Evolutionary conservation across 1,284 basidiomycete species (phyloP), one percentile per base, ranked within the genome.

Genomic region (Marasmius oreades): DNA sequence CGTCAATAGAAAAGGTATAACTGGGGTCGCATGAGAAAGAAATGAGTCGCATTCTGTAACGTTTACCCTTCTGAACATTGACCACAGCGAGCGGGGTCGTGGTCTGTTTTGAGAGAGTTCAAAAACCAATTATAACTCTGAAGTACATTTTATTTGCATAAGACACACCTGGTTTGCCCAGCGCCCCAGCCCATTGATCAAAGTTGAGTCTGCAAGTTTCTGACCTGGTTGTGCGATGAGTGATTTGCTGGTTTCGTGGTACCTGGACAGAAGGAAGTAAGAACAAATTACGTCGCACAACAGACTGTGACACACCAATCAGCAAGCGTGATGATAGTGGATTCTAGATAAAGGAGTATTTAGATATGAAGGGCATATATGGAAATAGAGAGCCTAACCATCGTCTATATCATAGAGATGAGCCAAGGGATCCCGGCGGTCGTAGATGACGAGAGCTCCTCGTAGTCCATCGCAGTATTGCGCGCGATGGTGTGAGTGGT

Each of bases 21-120:
- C 70, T 69, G 2, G 76, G 69, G 55, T 75, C 73, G 64, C 78
- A 80, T 12, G 70, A 65, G 39, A 74, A 67, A 45, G 64, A 65
- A 22, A 79, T 60, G 24, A 81, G 51, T n/a, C 78, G 70, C 55
- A 81, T 65, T 18, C 79, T 74, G 60, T 77, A 78, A 6, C 72
- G 65, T 28, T 56, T 52, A 50, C 52, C 55, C 24, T 54, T 14
- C 12, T 48, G 28, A 12, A 71, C 69, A 26, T 55, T 65, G 51
- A 74, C 62, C 7, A 73, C 67, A 10, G 70, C 61, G 20, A 73
- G 59, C 1, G 63, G 53, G 7, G 61, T 56, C 50, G 7, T 63
- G 43, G 1, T 62, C 64, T 3, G 16, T 48, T 31, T 48, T 18
- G 46, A 31, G 10, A 20, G 50, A n/a, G n/a, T n/a, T 51, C 24